phyloP scores from a whole-genome alignment of 768 basidiomycete genomes.

The Phaffia australis region DNA sequence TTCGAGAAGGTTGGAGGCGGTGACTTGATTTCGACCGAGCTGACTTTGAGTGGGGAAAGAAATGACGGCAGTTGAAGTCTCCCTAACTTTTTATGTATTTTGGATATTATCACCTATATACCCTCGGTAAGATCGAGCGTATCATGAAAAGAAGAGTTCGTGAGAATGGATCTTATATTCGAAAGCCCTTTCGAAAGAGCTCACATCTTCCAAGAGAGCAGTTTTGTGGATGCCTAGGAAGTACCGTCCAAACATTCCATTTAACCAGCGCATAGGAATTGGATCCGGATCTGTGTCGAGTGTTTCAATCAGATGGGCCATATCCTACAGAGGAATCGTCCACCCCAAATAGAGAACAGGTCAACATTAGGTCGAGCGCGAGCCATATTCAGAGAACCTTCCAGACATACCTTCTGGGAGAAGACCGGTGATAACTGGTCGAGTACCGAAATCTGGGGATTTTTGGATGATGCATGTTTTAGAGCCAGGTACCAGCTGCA shows the following conservation, averaged over 20 bases:
- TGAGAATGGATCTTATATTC: not conserved
- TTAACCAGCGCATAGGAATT: constrained; percentile 95
- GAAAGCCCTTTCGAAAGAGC: not conserved
- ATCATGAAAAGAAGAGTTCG: not conserved
- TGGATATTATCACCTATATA: constrained; percentile 17
- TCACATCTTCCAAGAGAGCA: constrained; percentile 53
- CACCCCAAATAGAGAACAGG: constrained; percentile 33
- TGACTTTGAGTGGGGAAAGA: constrained; percentile 19
- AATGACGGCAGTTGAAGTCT: constrained; percentile 13
- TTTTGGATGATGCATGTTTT: constrained; percentile 48
- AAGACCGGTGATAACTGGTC: constrained; percentile 48
- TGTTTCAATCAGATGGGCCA: constrained; percentile 68
- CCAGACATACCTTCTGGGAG: constrained; percentile 8
- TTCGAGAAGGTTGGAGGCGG: constrained; percentile 58
- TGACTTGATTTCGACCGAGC: constrained; percentile 7
- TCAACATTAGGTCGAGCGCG: not conserved
- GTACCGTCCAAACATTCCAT: constrained; percentile 80
- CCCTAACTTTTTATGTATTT: constrained; percentile 15
- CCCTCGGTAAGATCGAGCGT: no score
- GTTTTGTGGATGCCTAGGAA: constrained; percentile 90
- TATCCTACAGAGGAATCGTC: constrained; percentile 64
- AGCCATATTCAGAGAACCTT: not conserved
- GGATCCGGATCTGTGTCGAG: constrained; percentile 90
- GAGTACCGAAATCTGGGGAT: constrained; percentile 35
- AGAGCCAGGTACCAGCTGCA: constrained; percentile 50